Evolutionary conservation across 176 grass and related monocot genomes (phyloP).

Genomic region (Eragrostis nindensis): DNA sequence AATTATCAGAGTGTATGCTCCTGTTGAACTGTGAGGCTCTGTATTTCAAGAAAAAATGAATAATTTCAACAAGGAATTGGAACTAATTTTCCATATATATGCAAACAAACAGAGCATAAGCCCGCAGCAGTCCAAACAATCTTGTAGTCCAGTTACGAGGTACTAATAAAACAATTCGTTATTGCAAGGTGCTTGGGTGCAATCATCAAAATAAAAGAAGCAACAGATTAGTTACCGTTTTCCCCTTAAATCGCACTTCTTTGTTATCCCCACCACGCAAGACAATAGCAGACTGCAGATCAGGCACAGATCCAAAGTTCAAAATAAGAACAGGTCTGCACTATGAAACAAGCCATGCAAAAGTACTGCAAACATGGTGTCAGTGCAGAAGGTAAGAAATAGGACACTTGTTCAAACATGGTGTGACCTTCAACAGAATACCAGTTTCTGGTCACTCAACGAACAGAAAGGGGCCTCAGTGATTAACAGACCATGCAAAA

Average conservation of each 20-base stretch:
- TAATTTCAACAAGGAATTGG: conserved; percentile 7
- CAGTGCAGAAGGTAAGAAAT: background rate
- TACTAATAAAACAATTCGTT: conserved; percentile 16
- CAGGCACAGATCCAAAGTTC: conserved; percentile 25
- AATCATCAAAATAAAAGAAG: background rate
- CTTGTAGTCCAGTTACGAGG: background rate
- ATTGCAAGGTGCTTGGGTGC: background rate
- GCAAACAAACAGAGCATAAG: conserved; percentile 9
- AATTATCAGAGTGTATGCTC: conserved; percentile 6
- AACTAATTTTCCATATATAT: background rate
- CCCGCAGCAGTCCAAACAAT: background rate
- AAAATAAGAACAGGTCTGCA: background rate
- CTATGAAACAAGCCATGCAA: background rate
- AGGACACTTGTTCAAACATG: background rate
- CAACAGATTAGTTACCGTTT: conserved; percentile 59
- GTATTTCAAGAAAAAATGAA: background rate
- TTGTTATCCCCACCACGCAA: conserved; percentile 64
- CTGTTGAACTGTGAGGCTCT: background rate
- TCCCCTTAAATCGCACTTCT: conserved; percentile 73
- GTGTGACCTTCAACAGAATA: background rate
- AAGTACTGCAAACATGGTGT: background rate
- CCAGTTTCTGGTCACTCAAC: background rate
- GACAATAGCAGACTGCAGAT: conserved; percentile 57
- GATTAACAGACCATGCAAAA: background rate
- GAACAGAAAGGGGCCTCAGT: background rate